Percentiles rank a stretch among this genome's conserved stretches.
These are phyloP conservation scores for Trypanosoma mega DNA, from an alignment of 208 protist species.

Conservation along the genomic window DNA sequence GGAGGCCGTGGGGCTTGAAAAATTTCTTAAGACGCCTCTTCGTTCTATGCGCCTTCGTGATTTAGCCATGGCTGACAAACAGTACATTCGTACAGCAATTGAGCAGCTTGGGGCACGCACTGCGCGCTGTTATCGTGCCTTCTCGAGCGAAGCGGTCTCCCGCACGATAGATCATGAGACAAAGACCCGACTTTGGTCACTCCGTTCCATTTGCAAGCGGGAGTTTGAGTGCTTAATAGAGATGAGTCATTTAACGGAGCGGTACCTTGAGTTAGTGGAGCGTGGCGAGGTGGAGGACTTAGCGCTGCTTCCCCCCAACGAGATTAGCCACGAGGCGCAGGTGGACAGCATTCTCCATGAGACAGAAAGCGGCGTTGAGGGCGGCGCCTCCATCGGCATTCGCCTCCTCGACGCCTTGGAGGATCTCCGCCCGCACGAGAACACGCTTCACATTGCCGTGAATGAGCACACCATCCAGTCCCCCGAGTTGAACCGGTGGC, in stretches of 20 bases:
- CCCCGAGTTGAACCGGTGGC: slow-evolving; percentile 64
- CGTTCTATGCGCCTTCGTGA: slow-evolving; percentile 47
- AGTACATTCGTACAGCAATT: slow-evolving; percentile 23
- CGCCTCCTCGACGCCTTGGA: slow-evolving; percentile 41
- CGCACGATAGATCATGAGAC: slow-evolving; percentile 41
- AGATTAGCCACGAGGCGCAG: slow-evolving; percentile 19
- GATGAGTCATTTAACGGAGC: slow-evolving; percentile 37
- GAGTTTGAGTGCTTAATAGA: slow-evolving; percentile 74
- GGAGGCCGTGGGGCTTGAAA: slow-evolving; percentile 8
- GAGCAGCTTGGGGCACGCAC: slow-evolving; percentile 75
- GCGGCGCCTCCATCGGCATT: neutral
- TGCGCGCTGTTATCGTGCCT: slow-evolving; percentile 57
- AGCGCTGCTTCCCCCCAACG: slow-evolving; percentile 4
- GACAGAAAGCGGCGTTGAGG: neutral
- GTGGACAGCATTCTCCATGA: slow-evolving; percentile 16
- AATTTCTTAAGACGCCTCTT: slow-evolving; percentile 47
- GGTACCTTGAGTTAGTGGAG: slow-evolving; percentile 32
- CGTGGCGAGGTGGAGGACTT: slow-evolving; percentile 13
- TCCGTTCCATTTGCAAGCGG: slow-evolving; percentile 48
- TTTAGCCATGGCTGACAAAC: slow-evolving; percentile 29
- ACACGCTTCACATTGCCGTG: slow-evolving; percentile 74
- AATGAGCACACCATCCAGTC: slow-evolving; percentile 77
- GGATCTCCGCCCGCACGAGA: slow-evolving; percentile 63
- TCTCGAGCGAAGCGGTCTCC: slow-evolving; percentile 45
- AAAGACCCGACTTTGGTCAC: slow-evolving; percentile 45